Base-by-base conservation (phyloP, 2,329 filamentous ascomycete genomes). In the Chrysosporium keratinophilum region DNA sequence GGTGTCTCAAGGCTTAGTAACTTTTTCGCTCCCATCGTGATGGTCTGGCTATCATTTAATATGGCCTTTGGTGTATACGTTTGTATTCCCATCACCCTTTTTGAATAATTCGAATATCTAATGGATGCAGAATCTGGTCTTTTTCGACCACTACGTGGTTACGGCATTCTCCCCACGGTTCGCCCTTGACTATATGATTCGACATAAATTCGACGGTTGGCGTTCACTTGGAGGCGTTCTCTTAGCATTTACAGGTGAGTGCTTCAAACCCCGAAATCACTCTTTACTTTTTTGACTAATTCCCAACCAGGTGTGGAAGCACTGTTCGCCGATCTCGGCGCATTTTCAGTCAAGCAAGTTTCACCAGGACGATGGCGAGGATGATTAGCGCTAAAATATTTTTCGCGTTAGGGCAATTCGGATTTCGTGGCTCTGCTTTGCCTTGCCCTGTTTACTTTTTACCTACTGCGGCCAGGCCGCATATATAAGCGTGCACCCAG, bases 291-390 rank as follows among this genome's bases (percentile, higher is more conserved):
- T 5, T 41, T 10, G 11, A 15, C 12, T 48, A 14, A 39, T 45
- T 50, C 9, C 35, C 17, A n/a, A 17, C 14, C 34, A 59, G 85
- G 83, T 15, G 83, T 87, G n/a, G 86, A 89, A 65, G 84, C 85
- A 1, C 73, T 90, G 0, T 90, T 88, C 63, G 85, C 86, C 2
- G 85, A 90, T 61, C 73, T 90, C 5, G 86, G 85, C 34, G 86
- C 86, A 19, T 90, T 90, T 37, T 59, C 57, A 43, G 57, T 56
- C 23, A 58, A 56, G 57, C 50, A 54, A 54, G 57, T 56, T 47
- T 39, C 45, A 11, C 47, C 33, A 42, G 23, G 39, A 47, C 20
- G 43, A 46, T 66, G 80, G 78, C 65, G 76, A 78, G 57, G 50
- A 28, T 15, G 7, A 45, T 52, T 47, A 56, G 42, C 43, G 48